Evolutionary conservation across 1,284 basidiomycete species (phyloP), one percentile per base, ranked within the genome.

Genomic region (Pterulicium gracile): DNA sequence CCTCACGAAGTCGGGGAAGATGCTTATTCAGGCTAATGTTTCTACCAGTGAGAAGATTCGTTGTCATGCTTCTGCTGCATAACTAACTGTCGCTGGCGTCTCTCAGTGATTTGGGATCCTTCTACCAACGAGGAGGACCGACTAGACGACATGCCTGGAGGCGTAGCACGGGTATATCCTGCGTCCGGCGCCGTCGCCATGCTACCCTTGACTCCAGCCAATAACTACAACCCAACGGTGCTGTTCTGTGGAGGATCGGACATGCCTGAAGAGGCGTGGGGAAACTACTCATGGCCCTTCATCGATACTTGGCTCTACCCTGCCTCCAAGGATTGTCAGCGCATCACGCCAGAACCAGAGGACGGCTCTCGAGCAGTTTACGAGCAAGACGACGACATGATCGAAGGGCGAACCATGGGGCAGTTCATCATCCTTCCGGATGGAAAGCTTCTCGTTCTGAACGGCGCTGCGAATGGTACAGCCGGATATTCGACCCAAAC

Each of bases 131-230:
- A 65, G 34, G 87, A 91, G 62, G 80, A 68, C 0, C 56, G 61
- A 3, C 66, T 82, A 2, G 80, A 79, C 1, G 60, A 69, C 52
- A 82, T 84, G 81, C 81, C 81, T 1, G 63, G 63, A 19, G 59
- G 73, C 47, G 79, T 92, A 45, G 73, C 79, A 39, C 84, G 90
- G 48, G 89, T 94, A 23, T 97, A 97, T 67, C 94, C 94, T 34
- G 93, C 88, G 0, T 94, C 91, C 1, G 93, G 84, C 47, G 93
- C 87, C 5, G 80, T 78, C 1, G 88, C 86, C 45, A 92, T 97
- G 89, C 68, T 95, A 3, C 93, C 94, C 1, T 70, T 97, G 34
- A 93, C 88, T 0, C 88, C 89, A 3, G 81, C 73, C 47, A 95
- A 96, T 72, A 84, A 89, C 65, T 97, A 87, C 68, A 79, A 73